These are phyloP conservation scores for Sclerotinia nivalis DNA, from an alignment of 2,329 filamentous ascomycete species.

Conservation along the genomic window DNA sequence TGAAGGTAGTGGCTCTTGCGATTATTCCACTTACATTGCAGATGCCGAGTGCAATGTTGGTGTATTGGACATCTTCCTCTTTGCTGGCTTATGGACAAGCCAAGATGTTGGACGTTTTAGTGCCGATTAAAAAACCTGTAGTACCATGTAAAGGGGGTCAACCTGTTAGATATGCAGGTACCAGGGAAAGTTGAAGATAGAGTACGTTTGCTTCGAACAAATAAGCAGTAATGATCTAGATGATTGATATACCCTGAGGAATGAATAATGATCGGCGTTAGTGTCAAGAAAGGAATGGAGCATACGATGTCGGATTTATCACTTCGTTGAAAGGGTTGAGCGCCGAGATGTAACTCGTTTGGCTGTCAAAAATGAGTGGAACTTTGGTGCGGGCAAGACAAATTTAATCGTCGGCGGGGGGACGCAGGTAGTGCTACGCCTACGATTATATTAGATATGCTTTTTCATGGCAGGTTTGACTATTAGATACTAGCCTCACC, in stretches of 20 bases:
- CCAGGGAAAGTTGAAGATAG: neutral
- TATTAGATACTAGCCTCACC: neutral
- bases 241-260: constrained; percentile 10
- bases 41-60: constrained; percentile 48
- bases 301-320: constrained; percentile 1
- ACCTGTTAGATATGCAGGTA: constrained; percentile 16
- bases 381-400: constrained; percentile 4
- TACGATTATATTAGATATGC: neutral
- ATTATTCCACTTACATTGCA: constrained; percentile 44
- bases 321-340: neutral
- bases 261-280: constrained; percentile 18
- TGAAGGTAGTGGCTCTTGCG: constrained; percentile 45
- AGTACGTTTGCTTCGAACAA: neutral
- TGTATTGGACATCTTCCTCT: constrained; percentile 53
- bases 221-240: constrained; percentile 7
- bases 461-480: neutral
- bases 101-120: constrained; percentile 44
- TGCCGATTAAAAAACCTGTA: constrained; percentile 42
- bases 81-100: constrained; percentile 46
- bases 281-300: constrained; percentile 12
- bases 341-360: neutral
- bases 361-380: constrained; percentile 1
- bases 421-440: neutral
- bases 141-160: constrained; percentile 35
- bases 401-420: constrained; percentile 11